Evolutionary conservation across 2,329 filamentous ascomycete genomes (phyloP).

Genomic region (Scorias spongiosa): DNA sequence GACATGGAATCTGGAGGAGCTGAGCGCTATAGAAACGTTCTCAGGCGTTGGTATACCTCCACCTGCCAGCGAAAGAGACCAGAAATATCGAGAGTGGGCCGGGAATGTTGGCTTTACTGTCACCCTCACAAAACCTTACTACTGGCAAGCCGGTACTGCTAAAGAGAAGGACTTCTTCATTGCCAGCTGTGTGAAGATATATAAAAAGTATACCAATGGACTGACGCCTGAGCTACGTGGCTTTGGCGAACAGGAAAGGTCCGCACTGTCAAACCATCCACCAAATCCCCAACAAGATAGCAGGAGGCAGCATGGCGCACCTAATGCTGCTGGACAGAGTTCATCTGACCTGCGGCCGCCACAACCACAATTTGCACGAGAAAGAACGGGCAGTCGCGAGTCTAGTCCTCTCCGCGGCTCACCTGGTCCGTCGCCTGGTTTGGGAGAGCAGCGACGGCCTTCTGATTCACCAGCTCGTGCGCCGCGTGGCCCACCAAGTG

Average conservation of each 20-base stretch:
- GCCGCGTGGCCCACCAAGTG: neutral
- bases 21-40: conserved; percentile 71
- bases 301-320: neutral
- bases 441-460: conserved; percentile 10
- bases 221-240: conserved; percentile 63
- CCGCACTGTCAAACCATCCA: conserved; percentile 39
- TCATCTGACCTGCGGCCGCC: conserved; percentile 7
- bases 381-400: conserved; percentile 10
- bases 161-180: conserved; percentile 99
- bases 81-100: conserved; percentile 57
- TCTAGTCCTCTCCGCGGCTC: conserved; percentile 14
- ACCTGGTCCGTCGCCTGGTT: conserved; percentile 16
- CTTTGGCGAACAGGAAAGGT: conserved; percentile 67
- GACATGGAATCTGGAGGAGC: conserved; percentile 91
- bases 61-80: conserved; percentile 43
- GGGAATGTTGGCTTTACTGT: conserved; percentile 73
- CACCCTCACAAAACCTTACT: conserved; percentile 85
- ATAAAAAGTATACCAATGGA: conserved; percentile 86
- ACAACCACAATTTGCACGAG: conserved; percentile 15
- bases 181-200: conserved; percentile 89
- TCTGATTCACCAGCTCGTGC: conserved; percentile 9
- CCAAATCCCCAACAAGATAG: conserved; percentile 4
- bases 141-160: conserved; percentile 82
- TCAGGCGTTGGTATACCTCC: conserved; percentile 26
- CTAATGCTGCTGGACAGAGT: conserved; percentile 1